Base-by-base conservation (phyloP, 208 protist species). In the Trichomonas gallinae region DNA sequence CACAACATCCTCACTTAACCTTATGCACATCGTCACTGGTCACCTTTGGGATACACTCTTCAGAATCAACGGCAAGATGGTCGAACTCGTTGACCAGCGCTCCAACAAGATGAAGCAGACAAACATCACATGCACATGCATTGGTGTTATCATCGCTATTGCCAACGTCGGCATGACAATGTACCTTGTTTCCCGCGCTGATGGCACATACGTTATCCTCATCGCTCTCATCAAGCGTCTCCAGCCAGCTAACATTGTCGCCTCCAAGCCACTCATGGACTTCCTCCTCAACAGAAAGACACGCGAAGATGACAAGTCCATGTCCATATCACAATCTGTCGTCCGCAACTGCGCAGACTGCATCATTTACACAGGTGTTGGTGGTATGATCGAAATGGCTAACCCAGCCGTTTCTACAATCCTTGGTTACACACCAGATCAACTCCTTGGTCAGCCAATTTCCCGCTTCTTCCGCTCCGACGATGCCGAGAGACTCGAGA, bases 361-460 rank as follows among this genome's bases (percentile, higher is more conserved):
- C 26, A 51, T 93, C 15, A 38, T 93, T 17, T 93, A 44, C 45
- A 58, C 44, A 93, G 17, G 13, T 44, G 44, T 93, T 34, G 44
- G 44, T 51, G 87, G 87, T 15, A 40, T 51, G 42, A 51, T 93
- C 26, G 87, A 93, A 93, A 51, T 93, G 42, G 31, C 45, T 4
- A 93, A 93, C n/a, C 44, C 40, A 93, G 11, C 87, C 21, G 44
- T 93, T 93, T 48, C 87, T 34, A 93, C 42, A 34, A 34, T 51
- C 2, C 44, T 93, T 51, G 87, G 87, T 51, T 93, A 93, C n/a
- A 93, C 40, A 51, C 87, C 87, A 58, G 87, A 93, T 48, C 87
- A 93, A 36, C 31, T 93, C 2, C 44, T 93, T 51, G 87, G 87
- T 93, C 87, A 93, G 44, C 40, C 15, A 58, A 34, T 42, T 26